Evolutionary conservation across 2,329 filamentous ascomycete species (phyloP), one percentile per base, ranked within the genome.

Genomic region (Orbilia quercus): DNA sequence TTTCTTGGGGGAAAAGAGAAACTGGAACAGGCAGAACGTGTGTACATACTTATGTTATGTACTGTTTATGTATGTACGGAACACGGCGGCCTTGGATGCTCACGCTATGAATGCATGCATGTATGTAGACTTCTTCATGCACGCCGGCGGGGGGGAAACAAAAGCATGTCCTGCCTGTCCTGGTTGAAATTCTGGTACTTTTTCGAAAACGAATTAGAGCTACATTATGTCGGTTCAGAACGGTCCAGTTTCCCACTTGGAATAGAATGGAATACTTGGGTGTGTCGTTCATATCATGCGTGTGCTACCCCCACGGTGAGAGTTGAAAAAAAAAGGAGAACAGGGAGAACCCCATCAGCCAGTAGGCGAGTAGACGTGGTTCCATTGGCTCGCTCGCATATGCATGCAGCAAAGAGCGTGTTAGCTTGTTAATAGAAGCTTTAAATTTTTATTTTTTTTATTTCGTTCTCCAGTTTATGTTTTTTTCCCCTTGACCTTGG

Each of bases 381-480:
- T 71, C 62, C 58, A 74, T 74, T 74, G 70, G 70, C 55, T 66
- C 54, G 63, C 55, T 67, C 62, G 70, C 63, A 74, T 62, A 38
- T 40, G 48, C 63, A 60, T 74, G 74, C 75, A 75, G 28, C 40
- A 28, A 40, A 40, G 47, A 40, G 18, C n/a, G n/a, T n/a, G 59
- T 64, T 63, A 38, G 50, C 20, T 38, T 51, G 57, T 18, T 51
- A 12, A 45, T 45, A 53, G 7, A 40, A 62, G 14, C 4, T 31
- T n/a, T n/a, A 34, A 63, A 31, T 63, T 64, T 63, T 65, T 50
- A 64, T 75, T 59, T n/a, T 72, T 54, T 58, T 42, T 34, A 57
- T 64, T 38, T 71, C 9, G 28, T 47, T 59, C 16, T 34, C 45
- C 74, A 48, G 45, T 63, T 60, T 25, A 50, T 25, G 63, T 45